Evolutionary conservation across 495 filamentous ascomycete species (phyloP).

Genomic region (Tuber brumale): DNA sequence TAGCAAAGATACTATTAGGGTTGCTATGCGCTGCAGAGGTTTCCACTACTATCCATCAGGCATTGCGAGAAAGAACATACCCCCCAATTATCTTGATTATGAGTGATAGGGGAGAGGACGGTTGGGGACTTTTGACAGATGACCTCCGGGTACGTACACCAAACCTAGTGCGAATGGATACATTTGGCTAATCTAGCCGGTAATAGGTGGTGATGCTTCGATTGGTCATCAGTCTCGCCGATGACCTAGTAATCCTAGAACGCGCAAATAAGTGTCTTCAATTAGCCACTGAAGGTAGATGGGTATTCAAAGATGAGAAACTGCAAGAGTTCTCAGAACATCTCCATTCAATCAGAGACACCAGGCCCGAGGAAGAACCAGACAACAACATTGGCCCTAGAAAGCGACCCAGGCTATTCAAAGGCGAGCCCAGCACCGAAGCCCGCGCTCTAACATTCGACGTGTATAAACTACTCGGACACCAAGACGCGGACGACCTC

Average conservation of each 20-base stretch:
- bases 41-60: conserved; percentile 13
- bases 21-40: conserved; percentile 25
- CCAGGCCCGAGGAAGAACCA: conserved; percentile 15
- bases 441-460: conserved; percentile 11
- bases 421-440: conserved; percentile 24
- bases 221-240: conserved; percentile 19
- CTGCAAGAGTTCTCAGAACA: conserved; percentile 21
- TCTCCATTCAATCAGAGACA: conserved; percentile 12
- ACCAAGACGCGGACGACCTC: conserved; percentile 20
- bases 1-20: conserved; percentile 31
- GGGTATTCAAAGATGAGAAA: conserved; percentile 24
- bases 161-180: neutral
- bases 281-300: conserved; percentile 25
- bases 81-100: conserved; percentile 23
- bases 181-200: conserved; percentile 9
- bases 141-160: conserved; percentile 29
- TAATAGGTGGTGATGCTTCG: conserved; percentile 26
- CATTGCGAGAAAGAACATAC: conserved; percentile 30
- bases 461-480: conserved; percentile 30
- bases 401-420: conserved; percentile 31
- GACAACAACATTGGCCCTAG: conserved; percentile 20
- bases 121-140: conserved; percentile 22
- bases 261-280: conserved; percentile 24
- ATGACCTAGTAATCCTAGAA: conserved; percentile 13
- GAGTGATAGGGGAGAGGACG: conserved; percentile 11